phyloP scores from a whole-genome alignment of 2,329 filamentous ascomycete species.

The Paracoccidioides brasiliensis region DNA sequence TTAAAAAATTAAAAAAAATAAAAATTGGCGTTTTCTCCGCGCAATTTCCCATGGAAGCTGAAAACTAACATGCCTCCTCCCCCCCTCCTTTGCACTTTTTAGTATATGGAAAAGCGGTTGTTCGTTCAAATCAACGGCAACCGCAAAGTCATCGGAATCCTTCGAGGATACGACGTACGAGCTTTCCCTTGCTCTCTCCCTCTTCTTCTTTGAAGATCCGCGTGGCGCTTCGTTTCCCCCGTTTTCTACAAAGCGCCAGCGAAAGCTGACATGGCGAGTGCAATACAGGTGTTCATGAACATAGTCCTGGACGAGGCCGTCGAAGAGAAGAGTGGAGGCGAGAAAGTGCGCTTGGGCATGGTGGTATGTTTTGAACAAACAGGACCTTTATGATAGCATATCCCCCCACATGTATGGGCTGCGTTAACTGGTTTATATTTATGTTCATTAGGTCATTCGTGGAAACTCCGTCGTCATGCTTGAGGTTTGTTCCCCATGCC shows the following conservation, averaged over 20 bases:
- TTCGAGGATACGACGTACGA: constrained; percentile 90
- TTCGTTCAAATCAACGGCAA: constrained; percentile 97
- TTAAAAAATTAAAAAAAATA: not conserved
- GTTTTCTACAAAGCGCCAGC: too few species aligned
- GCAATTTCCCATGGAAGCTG: not conserved
- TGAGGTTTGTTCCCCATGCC: constrained; percentile 43
- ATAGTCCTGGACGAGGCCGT: constrained; percentile 94
- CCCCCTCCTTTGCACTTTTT: constrained; percentile 10
- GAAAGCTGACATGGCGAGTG: not conserved
- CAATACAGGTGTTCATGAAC: constrained; percentile 82
- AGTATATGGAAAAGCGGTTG: constrained; percentile 99
- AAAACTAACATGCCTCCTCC: constrained; percentile 7
- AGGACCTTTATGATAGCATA: constrained; percentile 11
- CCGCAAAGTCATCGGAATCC: constrained; percentile 86
- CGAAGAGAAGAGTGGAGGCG: constrained; percentile 83
- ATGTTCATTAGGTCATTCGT: constrained; percentile 61
- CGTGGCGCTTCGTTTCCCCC: not conserved
- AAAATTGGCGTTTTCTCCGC: constrained; percentile 1
- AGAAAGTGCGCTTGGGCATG: constrained; percentile 85
- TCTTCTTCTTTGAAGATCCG: not conserved
- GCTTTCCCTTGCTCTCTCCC: not conserved
- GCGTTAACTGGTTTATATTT: not conserved
- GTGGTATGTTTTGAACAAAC: constrained; percentile 49
- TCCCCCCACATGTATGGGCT: not conserved
- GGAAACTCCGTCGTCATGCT: constrained; percentile 98